Percentiles rank a stretch among this genome's conserved stretches.
Evolutionary conservation across 2,329 filamentous ascomycete genomes (phyloP).

Genomic region (Xylogone sp.): DNA sequence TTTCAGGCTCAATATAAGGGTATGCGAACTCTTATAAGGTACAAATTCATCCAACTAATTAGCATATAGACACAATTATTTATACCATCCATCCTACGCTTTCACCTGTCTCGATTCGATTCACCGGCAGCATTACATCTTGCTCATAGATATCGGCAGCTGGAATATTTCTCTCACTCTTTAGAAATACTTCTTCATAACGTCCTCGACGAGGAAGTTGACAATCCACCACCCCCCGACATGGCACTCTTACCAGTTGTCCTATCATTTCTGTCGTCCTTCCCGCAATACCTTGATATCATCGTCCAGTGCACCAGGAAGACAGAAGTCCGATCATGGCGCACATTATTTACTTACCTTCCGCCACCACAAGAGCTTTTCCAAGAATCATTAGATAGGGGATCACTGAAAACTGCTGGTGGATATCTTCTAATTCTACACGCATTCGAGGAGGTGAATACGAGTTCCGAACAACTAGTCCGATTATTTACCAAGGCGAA

Average conservation of each 20-base stretch:
- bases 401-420: conserved; percentile 88
- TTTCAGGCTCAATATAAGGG: conserved; percentile 81
- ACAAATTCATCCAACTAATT: conserved; percentile 9
- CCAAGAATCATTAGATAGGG: conserved; percentile 82
- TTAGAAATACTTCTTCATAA: conserved; percentile 90
- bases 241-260: conserved; percentile 62
- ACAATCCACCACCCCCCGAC: conserved; percentile 61
- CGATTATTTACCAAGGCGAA: conserved; percentile 78
- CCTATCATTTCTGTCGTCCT: conserved; percentile 63
- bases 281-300: conserved; percentile 87
- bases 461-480: conserved; percentile 73
- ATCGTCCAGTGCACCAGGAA: conserved; percentile 96
- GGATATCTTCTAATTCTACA: conserved; percentile 95
- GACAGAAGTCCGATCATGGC: conserved; percentile 93
- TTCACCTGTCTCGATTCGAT: conserved; percentile 72
- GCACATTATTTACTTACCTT: conserved; percentile 85
- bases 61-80: conserved; percentile 77
- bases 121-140: conserved; percentile 77
- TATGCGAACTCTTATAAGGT: conserved; percentile 41
- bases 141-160: conserved; percentile 77
- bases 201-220: conserved; percentile 91
- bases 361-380: conserved; percentile 90
- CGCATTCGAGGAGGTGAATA: conserved; percentile 67
- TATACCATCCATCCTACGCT: conserved; percentile 79
- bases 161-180: conserved; percentile 91